A percentile compares a stretch with the other conserved stretches of the same genome.
These are phyloP conservation scores for Xerocomus nothofagi DNA, from an alignment of 1,284 basidiomycete species.

Conservation along the genomic window DNA sequence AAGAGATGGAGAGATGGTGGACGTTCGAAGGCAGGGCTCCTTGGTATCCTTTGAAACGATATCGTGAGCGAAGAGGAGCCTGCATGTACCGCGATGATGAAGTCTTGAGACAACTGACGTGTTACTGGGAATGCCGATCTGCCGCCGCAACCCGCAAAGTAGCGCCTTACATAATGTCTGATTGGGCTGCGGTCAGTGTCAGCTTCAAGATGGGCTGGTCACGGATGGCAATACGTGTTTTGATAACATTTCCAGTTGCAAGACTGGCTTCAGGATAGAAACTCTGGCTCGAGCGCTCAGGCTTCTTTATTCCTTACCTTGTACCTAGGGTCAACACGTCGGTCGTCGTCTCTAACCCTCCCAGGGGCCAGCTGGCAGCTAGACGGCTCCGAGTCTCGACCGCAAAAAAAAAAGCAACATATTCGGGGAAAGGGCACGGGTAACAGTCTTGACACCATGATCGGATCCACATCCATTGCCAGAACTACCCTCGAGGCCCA, in stretches of 20 bases:
- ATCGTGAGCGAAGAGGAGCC: slow-evolving; percentile 81
- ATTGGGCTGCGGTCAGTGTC: too few species aligned
- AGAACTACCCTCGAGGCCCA: not conserved
- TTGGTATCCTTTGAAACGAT: slow-evolving; percentile 42
- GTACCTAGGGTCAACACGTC: not conserved
- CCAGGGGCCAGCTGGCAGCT: too few species aligned
- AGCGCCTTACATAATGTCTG: not conserved
- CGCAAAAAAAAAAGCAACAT: not conserved
- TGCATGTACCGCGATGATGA: slow-evolving; percentile 65
- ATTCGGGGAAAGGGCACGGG: not conserved
- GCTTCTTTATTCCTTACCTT: not conserved
- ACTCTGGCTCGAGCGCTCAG: not conserved
- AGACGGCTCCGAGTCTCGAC: not conserved
- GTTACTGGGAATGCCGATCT: not conserved
- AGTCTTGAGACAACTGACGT: slow-evolving; percentile 9
- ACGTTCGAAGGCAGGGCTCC: slow-evolving; percentile 45
- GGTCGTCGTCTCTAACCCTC: not conserved
- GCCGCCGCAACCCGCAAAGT: not conserved
- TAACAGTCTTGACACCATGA: not conserved
- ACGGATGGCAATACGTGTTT: not conserved
- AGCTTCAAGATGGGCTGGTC: too few species aligned
- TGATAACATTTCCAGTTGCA: not conserved
- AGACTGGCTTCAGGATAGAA: not conserved
- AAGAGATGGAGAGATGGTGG: slow-evolving; percentile 55
- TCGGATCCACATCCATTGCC: slow-evolving; percentile 9